Conservation (phyloP, 306 rosid genomes). For the Casuarina glauca region DNA sequence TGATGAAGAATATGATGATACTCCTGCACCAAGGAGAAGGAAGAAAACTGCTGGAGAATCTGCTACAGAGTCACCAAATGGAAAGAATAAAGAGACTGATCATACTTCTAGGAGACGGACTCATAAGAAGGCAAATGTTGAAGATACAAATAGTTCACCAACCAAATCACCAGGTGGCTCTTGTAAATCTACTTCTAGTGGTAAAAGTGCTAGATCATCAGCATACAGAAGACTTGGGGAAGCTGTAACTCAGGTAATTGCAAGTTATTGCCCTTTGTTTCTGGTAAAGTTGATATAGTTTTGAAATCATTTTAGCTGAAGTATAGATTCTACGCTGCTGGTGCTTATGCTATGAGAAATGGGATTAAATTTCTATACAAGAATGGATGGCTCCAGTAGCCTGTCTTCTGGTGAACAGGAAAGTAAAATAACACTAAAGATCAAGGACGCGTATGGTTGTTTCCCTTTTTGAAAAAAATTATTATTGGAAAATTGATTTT, state of each 20-base stretch:
- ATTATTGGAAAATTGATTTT: background rate
- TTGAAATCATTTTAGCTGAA: constrained; percentile 16
- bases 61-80: constrained; percentile 24
- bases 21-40: constrained; percentile 37
- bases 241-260: constrained; percentile 69
- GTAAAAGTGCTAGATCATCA: constrained; percentile 44
- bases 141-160: constrained; percentile 41
- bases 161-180: constrained; percentile 42
- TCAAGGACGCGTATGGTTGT: background rate
- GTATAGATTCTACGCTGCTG: too few relatives aligned
- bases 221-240: constrained; percentile 63
- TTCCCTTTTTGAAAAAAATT: background rate
- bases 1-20: constrained; percentile 66
- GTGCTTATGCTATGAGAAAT: background rate
- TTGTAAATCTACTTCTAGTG: constrained; percentile 44
- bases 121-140: constrained; percentile 39
- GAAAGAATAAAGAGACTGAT: constrained; percentile 34
- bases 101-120: constrained; percentile 40
- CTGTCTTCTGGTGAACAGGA: background rate
- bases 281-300: constrained; percentile 14
- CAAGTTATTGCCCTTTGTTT: constrained; percentile 23
- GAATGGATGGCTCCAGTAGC: background rate
- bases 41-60: constrained; percentile 24
- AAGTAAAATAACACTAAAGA: background rate
- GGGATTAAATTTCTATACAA: background rate